Evolutionary conservation across 306 rosid genomes (phyloP).

Genomic region (Casuarina cunninghamiana): DNA sequence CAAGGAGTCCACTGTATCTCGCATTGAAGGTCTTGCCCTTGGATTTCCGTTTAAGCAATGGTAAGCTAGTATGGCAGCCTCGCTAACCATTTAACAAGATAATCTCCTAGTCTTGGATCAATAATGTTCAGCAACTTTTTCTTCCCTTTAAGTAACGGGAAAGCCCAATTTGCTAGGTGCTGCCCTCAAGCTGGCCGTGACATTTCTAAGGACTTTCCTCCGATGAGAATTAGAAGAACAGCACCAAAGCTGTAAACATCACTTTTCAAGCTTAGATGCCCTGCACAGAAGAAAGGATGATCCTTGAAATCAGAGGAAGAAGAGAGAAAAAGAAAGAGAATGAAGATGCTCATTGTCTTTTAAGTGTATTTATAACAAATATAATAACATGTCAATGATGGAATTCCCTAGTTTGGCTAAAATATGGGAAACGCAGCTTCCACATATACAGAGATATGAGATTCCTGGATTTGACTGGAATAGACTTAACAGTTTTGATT

Average conservation of each 20-base stretch:
- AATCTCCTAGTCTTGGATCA: conserved; percentile 84
- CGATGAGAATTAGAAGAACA: conserved; percentile 75
- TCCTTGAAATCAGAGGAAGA: too few relatives aligned
- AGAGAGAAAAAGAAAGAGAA: too few relatives aligned
- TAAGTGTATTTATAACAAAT: too few relatives aligned
- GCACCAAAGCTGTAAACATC: conserved; percentile 96
- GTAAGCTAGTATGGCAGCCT: conserved; percentile 86
- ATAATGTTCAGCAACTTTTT: conserved; percentile 67
- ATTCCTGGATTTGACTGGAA: too few relatives aligned
- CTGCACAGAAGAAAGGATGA: conserved; percentile 40
- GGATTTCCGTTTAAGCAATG: conserved; percentile 96
- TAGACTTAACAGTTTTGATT: too few relatives aligned
- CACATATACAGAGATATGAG: too few relatives aligned
- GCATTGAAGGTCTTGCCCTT: conserved; percentile 93
- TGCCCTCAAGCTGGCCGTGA: conserved; percentile 58
- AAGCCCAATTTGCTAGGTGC: conserved; percentile 68
- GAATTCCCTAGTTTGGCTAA: too few relatives aligned
- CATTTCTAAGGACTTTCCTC: conserved; percentile 50
- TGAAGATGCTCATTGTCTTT: too few relatives aligned
- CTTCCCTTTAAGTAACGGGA: conserved; percentile 65
- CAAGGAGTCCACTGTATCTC: conserved; percentile 93
- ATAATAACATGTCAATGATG: too few relatives aligned
- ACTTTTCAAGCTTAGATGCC: conserved; percentile 83
- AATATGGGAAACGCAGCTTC: too few relatives aligned
- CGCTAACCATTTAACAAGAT: conserved; percentile 73